These are phyloP conservation scores for Croton setiger DNA, from an alignment of 441 rosid species.

Conservation along the genomic window DNA sequence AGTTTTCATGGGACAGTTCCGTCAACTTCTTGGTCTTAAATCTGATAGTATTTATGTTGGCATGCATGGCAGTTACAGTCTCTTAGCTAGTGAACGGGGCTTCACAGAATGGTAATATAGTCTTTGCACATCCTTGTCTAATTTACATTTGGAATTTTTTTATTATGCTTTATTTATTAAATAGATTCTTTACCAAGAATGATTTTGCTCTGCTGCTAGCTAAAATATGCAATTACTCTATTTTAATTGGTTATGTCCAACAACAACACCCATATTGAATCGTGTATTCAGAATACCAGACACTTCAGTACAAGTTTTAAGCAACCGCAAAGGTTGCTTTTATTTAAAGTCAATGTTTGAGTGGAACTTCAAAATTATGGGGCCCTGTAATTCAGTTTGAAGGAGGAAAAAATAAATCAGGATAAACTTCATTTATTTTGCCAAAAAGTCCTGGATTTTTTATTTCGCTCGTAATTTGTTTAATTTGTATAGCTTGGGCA, in stretches of 20 bases:
- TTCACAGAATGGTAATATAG: slow-evolving; percentile 80
- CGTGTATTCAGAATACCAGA: not conserved
- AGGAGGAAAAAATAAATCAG: not conserved
- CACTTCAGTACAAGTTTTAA: not conserved
- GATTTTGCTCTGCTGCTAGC: not conserved
- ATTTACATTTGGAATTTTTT: not conserved
- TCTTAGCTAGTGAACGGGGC: slow-evolving; percentile 75
- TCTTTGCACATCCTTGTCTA: slow-evolving; percentile 2
- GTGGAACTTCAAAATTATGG: not conserved
- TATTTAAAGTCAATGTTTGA: not conserved
- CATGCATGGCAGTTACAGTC: slow-evolving; percentile 51
- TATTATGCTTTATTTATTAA: not conserved
- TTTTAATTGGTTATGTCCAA: not conserved
- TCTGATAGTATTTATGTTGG: slow-evolving; percentile 51
- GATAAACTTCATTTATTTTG: not conserved
- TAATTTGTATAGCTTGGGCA: not conserved
- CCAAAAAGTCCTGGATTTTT: not conserved
- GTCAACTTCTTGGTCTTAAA: slow-evolving; percentile 83
- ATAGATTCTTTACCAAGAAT: not conserved
- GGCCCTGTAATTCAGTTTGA: not conserved
- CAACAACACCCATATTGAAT: not conserved
- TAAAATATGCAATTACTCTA: not conserved
- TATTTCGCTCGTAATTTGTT: not conserved
- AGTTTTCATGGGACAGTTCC: slow-evolving; percentile 88
- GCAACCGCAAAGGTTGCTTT: not conserved